Percentiles rank a stretch among this genome's conserved stretches.
These are phyloP conservation scores for Pyrus betulifolia DNA, from an alignment of 306 rosid species.

Conservation along the genomic window DNA sequence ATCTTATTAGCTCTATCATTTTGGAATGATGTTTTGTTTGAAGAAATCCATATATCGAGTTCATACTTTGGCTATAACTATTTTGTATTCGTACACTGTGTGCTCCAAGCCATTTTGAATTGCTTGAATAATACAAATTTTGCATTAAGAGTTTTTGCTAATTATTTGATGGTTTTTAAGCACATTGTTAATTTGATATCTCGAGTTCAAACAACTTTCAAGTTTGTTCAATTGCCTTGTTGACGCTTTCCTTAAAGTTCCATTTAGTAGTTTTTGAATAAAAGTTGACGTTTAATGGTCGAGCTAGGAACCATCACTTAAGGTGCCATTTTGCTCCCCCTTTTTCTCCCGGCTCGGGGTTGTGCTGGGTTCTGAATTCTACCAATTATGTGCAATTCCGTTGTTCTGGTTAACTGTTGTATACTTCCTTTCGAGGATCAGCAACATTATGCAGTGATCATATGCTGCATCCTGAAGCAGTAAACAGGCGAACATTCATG, in stretches of 20 bases:
- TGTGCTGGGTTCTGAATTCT: too few species aligned
- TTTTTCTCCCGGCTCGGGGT: too few species aligned
- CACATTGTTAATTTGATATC: background rate
- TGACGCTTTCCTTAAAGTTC: background rate
- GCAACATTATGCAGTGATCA: too few species aligned
- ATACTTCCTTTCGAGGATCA: too few species aligned
- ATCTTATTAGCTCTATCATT: constrained; percentile 30
- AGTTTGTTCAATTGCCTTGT: background rate
- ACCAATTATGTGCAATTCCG: background rate
- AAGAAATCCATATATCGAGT: constrained; percentile 29
- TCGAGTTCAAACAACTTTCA: background rate
- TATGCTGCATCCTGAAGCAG: background rate
- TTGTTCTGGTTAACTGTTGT: background rate
- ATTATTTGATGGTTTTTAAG: background rate
- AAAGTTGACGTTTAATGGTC: background rate
- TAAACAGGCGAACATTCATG: background rate
- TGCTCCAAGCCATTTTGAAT: background rate
- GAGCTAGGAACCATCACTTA: background rate
- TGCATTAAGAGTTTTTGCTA: background rate
- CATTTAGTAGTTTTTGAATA: background rate
- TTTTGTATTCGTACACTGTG: background rate
- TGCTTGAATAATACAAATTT: background rate
- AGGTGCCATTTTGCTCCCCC: background rate
- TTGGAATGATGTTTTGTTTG: constrained; percentile 31
- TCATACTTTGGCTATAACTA: constrained; percentile 7